A percentile compares a stretch with the other conserved stretches of the same genome.
phyloP scores from a whole-genome alignment of 305 asterid genomes.

The Fraxinus nigra region DNA sequence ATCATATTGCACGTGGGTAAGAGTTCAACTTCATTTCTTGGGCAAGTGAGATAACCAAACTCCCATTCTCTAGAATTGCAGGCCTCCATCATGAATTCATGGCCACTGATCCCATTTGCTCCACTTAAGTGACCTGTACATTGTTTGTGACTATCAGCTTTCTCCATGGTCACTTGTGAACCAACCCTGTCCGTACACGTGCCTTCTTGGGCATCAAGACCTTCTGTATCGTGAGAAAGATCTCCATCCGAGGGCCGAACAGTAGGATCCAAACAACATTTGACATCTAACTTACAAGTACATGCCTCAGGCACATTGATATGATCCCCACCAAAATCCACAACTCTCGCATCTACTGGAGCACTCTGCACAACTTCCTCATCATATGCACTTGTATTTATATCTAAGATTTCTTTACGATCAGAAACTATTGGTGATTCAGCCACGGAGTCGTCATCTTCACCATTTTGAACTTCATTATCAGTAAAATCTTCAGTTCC shows the following conservation, averaged over 20 bases:
- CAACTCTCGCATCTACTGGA: background rate
- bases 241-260: background rate
- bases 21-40: constrained; percentile 37
- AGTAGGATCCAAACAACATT: background rate
- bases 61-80: constrained; percentile 40
- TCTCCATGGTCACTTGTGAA: constrained; percentile 11
- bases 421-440: constrained; percentile 23
- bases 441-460: constrained; percentile 25
- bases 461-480: constrained; percentile 29
- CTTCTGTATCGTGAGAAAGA: constrained; percentile 1
- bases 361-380: constrained; percentile 5
- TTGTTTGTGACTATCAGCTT: constrained; percentile 22
- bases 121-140: constrained; percentile 18
- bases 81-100: constrained; percentile 26
- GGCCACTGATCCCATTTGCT: constrained; percentile 16
- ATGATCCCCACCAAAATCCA: constrained; percentile 19
- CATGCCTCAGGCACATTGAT: constrained; percentile 2
- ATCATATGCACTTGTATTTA: background rate
- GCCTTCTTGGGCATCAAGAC: constrained; percentile 9
- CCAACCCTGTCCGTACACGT: constrained; percentile 9
- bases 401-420: background rate
- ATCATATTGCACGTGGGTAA: constrained; percentile 44
- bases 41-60: constrained; percentile 26
- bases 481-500: constrained; percentile 26
- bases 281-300: background rate